phyloP scores from a whole-genome alignment of 2,329 filamentous ascomycete species.

The Arthrinium puccinioides region DNA sequence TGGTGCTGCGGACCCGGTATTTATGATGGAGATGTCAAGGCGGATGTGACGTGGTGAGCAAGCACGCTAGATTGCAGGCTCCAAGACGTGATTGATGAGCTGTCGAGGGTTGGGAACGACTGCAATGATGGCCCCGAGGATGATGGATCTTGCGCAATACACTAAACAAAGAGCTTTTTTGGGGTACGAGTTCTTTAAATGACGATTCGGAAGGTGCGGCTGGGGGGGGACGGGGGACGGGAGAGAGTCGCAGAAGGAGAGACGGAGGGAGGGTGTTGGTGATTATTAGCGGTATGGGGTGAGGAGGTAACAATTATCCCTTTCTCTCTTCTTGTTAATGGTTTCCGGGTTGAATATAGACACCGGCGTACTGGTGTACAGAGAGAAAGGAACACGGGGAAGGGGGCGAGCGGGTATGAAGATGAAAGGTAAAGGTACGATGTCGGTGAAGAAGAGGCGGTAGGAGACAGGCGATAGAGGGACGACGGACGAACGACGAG shows the following conservation, averaged over 20 bases:
- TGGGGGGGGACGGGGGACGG: no score
- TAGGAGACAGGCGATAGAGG: constrained; percentile 17
- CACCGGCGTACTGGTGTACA: constrained; percentile 14
- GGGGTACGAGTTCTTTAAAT: no score
- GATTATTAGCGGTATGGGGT: constrained; percentile 18
- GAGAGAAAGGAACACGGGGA: constrained; percentile 19
- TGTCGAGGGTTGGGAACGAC: no score
- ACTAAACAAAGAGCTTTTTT: no score
- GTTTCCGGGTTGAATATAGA: constrained; percentile 13
- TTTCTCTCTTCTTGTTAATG: constrained; percentile 18
- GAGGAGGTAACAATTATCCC: constrained; percentile 18
- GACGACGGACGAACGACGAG: constrained; percentile 8
- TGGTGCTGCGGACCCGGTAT: constrained; percentile 19
- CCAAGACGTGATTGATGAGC: constrained; percentile 8
- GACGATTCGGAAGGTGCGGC: not conserved
- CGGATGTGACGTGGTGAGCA: constrained; percentile 24
- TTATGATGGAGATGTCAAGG: constrained; percentile 16
- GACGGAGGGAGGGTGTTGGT: constrained; percentile 7
- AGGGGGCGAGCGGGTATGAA: constrained; percentile 24
- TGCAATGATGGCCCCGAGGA: no score
- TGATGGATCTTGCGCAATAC: no score
- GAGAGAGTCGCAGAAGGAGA: no score
- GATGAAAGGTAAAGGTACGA: constrained; percentile 17
- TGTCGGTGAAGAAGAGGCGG: constrained; percentile 16
- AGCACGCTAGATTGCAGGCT: constrained; percentile 9